These are phyloP conservation scores for Blastocystis sp. DNA, from an alignment of 352 stramenopile species.

Conservation along the genomic window DNA sequence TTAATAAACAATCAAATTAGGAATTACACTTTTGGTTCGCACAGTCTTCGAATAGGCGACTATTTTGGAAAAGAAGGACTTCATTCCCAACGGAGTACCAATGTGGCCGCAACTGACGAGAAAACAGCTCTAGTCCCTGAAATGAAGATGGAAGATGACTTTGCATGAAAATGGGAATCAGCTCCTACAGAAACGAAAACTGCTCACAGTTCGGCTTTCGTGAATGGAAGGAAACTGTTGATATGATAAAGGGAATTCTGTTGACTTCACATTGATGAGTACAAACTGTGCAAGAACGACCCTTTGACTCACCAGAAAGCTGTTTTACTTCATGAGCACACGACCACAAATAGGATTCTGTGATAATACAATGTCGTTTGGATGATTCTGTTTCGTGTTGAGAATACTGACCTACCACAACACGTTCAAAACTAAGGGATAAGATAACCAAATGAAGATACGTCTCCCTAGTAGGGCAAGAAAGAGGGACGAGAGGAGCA, in stretches of 20 bases:
- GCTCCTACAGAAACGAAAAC: slow-evolving; percentile 20
- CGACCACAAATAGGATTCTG: not conserved
- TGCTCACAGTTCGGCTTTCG: slow-evolving; percentile 38
- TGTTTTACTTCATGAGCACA: slow-evolving; percentile 19
- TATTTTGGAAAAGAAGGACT: slow-evolving; percentile 29
- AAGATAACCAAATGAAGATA: not conserved
- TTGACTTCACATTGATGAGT: not conserved
- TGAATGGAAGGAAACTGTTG: slow-evolving; percentile 39
- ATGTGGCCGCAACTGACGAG: not conserved
- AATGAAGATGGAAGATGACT: not conserved
- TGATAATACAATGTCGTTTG: not conserved
- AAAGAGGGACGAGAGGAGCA: slow-evolving; percentile 21
- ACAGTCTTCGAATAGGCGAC: not conserved
- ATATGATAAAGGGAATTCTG: slow-evolving; percentile 17
- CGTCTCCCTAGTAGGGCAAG: slow-evolving; percentile 34
- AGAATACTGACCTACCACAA: slow-evolving; percentile 11
- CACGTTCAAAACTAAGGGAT: slow-evolving; percentile 7
- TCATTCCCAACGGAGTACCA: slow-evolving; percentile 46
- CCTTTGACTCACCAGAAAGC: slow-evolving; percentile 6
- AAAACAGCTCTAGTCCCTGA: slow-evolving; percentile 36
- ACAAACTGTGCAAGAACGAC: not conserved
- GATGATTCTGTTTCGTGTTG: not conserved
- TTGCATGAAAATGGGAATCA: not conserved
- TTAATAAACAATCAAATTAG: too few relatives aligned
- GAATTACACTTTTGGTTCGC: too few relatives aligned